Percentiles rank a stretch among this genome's conserved stretches.
phyloP scores from a whole-genome alignment of 2,329 filamentous ascomycete species.

The Aspergillus flavus region DNA sequence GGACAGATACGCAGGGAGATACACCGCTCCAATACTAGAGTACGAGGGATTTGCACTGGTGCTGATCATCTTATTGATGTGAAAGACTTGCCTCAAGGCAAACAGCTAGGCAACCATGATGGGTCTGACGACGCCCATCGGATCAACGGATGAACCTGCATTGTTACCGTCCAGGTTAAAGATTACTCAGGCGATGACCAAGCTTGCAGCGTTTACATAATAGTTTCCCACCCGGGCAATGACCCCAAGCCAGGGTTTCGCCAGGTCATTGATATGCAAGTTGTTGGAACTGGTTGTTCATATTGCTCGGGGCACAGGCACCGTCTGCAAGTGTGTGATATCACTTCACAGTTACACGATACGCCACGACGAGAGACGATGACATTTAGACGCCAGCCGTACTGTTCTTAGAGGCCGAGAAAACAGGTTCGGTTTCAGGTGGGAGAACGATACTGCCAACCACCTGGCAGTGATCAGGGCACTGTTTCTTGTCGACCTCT shows the following conservation, averaged over 20 bases:
- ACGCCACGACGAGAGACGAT: background rate
- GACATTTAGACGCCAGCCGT: background rate
- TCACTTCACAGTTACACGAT: background rate
- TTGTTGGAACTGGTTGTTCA: background rate
- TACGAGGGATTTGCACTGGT: background rate
- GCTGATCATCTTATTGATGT: background rate
- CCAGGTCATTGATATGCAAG: background rate
- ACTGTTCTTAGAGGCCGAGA: background rate
- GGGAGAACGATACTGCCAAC: background rate
- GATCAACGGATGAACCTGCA: slow-evolving; percentile 32
- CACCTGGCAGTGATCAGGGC: background rate
- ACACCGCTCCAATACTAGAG: background rate
- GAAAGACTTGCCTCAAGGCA: slow-evolving; percentile 16
- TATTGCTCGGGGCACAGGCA: background rate
- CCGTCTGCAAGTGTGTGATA: background rate
- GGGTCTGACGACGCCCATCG: slow-evolving; percentile 51
- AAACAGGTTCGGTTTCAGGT: background rate
- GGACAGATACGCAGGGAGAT: background rate
- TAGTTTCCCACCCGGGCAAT: background rate
- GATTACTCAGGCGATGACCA: slow-evolving; percentile 41
- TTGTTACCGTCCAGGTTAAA: slow-evolving; percentile 64
- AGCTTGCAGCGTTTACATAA: background rate
- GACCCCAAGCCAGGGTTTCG: background rate
- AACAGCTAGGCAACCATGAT: slow-evolving; percentile 51
- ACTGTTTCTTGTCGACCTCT: background rate